Conservation (phyloP, 148 eudicot species). For the Rheum nobile region DNA sequence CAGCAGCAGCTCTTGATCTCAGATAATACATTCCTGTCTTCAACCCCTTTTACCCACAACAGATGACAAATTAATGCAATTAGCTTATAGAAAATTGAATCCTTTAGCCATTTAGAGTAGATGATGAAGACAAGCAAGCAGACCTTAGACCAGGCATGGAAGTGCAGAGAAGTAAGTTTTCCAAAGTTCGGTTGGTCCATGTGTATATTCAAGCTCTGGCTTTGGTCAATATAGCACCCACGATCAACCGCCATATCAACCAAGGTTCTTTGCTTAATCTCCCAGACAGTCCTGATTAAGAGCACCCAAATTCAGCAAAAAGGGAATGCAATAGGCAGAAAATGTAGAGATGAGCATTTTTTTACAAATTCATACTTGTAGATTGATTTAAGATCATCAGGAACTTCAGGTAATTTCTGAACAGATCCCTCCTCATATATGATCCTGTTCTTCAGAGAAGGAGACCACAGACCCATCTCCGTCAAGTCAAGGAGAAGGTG, state of each 20-base stretch:
- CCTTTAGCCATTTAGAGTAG: neutral
- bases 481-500: slow-evolving; percentile 90
- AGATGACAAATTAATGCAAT: neutral
- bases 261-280: slow-evolving; percentile 63
- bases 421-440: slow-evolving; percentile 79
- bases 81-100: neutral
- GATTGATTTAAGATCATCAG: slow-evolving; percentile 52
- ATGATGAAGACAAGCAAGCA: neutral
- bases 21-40: slow-evolving; percentile 97
- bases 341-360: neutral
- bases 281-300: slow-evolving; percentile 78
- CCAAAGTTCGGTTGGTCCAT: slow-evolving; percentile 75
- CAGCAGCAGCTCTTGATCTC: slow-evolving; percentile 91
- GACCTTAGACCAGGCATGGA: slow-evolving; percentile 67
- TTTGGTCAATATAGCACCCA: slow-evolving; percentile 71
- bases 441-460: slow-evolving; percentile 67
- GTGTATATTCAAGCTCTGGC: slow-evolving; percentile 74
- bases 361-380: slow-evolving; percentile 40
- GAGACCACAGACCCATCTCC: slow-evolving; percentile 91
- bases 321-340: neutral
- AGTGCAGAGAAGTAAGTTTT: slow-evolving; percentile 70
- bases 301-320: neutral
- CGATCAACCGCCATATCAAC: slow-evolving; percentile 82
- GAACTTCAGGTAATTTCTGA: slow-evolving; percentile 65
- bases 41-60: slow-evolving; percentile 42